Evolutionary conservation across 306 rosid species (phyloP).

Genomic region (Spatholobus suberectus): DNA sequence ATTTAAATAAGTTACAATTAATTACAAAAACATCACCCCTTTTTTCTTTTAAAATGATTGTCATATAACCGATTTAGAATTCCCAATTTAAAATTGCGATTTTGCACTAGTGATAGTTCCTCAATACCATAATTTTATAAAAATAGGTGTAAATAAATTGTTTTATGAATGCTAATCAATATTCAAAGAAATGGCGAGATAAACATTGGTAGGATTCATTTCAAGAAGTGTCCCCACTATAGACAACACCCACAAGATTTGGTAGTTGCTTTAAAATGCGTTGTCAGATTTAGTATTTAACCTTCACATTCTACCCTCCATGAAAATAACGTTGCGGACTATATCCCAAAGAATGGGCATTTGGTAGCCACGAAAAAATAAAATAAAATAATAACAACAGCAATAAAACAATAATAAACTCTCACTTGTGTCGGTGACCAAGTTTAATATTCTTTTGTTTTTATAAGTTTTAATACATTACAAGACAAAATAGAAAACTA

Average conservation of each 20-base stretch:
- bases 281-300: not conserved
- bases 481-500: not conserved
- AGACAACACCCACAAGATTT: constrained; percentile 40
- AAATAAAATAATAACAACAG: not conserved
- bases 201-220: not conserved
- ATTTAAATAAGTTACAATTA: no score
- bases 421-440: constrained; percentile 24
- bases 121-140: not conserved
- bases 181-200: not conserved
- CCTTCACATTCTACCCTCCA: not conserved
- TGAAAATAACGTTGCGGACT: constrained; percentile 2
- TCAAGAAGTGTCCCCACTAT: constrained; percentile 37
- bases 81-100: no score
- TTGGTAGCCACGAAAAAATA: not conserved
- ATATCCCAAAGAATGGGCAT: constrained; percentile 1
- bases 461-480: not conserved
- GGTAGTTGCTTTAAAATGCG: constrained; percentile 38
- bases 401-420: not conserved
- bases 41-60: no score
- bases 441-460: not conserved
- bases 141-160: not conserved
- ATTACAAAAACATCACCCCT: no score
- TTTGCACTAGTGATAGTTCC: no score
- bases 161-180: not conserved
- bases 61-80: no score